Conservation (phyloP, 352 stramenopile species). For the Lagenidium sp. region DNA sequence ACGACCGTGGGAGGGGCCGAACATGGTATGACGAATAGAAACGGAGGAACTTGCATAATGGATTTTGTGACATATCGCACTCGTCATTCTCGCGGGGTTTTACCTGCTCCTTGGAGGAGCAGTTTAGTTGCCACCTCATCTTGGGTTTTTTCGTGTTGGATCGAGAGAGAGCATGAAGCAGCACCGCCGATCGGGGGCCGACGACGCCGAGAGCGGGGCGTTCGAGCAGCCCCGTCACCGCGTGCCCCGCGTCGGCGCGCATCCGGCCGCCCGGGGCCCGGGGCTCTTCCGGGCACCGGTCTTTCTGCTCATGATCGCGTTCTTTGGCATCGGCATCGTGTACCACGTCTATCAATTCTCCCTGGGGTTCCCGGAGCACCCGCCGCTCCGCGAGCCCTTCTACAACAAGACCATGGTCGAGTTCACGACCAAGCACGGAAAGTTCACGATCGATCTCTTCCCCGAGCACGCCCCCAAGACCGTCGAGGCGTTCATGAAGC, state of each 20-base stretch:
- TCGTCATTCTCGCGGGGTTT: too few relatives aligned
- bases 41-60: too few relatives aligned
- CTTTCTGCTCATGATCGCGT: slow-evolving; percentile 22
- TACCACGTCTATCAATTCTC: slow-evolving; percentile 67
- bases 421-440: slow-evolving; percentile 72
- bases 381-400: slow-evolving; percentile 48
- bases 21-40: too few relatives aligned
- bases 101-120: too few relatives aligned
- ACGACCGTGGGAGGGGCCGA: too few relatives aligned
- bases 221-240: slow-evolving; percentile 7
- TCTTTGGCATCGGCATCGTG: slow-evolving; percentile 48
- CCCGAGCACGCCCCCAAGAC: slow-evolving; percentile 68
- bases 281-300: slow-evolving; percentile 14
- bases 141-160: slow-evolving; percentile 4
- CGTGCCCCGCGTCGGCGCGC: slow-evolving; percentile 8
- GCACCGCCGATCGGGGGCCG: slow-evolving; percentile 8
- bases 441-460: slow-evolving; percentile 74
- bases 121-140: neutral
- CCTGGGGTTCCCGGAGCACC: slow-evolving; percentile 12
- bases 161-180: slow-evolving; percentile 4
- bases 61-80: too few relatives aligned
- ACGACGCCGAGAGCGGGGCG: slow-evolving; percentile 5
- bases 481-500: slow-evolving; percentile 57
- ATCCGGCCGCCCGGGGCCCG: slow-evolving; percentile 5
- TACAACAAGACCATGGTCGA: slow-evolving; percentile 78